Conservation (phyloP, 176 grass and related monocot species). For the Elaeis guineensis region DNA sequence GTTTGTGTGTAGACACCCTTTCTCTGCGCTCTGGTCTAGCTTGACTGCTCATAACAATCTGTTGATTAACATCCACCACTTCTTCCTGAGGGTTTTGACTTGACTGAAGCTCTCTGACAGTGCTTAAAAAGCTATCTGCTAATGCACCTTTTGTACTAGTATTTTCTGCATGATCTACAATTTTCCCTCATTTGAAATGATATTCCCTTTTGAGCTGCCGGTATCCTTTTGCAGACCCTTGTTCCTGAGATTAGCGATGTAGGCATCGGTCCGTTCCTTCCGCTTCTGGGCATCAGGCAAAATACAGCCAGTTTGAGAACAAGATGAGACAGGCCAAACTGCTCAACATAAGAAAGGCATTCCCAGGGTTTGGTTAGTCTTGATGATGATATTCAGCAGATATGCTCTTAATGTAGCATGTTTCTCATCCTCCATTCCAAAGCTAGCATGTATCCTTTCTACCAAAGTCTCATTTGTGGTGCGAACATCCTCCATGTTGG, state of each 20-base stretch:
- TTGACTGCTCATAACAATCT: conserved; percentile 50
- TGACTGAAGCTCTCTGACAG: conserved; percentile 50
- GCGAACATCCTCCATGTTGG: conserved; percentile 32
- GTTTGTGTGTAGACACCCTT: conserved; percentile 7
- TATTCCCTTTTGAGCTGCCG: conserved; percentile 36
- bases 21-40: conserved; percentile 24
- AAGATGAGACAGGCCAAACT: conserved; percentile 76
- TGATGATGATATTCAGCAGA: conserved; percentile 71
- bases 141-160: conserved; percentile 30
- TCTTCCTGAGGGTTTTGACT: conserved; percentile 41
- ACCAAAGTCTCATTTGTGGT: conserved; percentile 61
- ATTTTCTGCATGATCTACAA: conserved; percentile 34
- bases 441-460: conserved; percentile 56
- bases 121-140: conserved; percentile 45
- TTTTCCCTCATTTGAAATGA: conserved; percentile 20
- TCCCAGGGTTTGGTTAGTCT: conserved; percentile 48
- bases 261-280: conserved; percentile 72
- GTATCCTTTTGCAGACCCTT: conserved; percentile 39
- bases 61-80: conserved; percentile 46
- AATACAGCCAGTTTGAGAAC: conserved; percentile 79
- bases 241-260: conserved; percentile 37
- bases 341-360: conserved; percentile 86
- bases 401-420: conserved; percentile 67
- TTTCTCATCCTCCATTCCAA: conserved; percentile 68
- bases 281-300: conserved; percentile 66